Evolutionary conservation across 495 filamentous ascomycete species (phyloP).

Genomic region (Hyaloscypha hepaticicola): DNA sequence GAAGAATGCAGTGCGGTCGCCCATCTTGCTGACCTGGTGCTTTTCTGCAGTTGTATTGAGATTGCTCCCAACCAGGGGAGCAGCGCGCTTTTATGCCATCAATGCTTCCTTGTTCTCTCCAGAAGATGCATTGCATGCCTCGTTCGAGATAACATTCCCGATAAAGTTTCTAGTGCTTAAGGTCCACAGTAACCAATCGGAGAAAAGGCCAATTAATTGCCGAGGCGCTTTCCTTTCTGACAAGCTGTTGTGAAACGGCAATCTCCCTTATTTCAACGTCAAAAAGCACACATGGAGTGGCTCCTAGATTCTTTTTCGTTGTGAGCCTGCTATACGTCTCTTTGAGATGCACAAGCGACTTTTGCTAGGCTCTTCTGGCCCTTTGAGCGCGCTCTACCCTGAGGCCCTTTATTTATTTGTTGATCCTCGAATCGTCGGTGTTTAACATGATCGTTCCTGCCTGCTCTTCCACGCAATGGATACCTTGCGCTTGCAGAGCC

Average conservation of each 20-base stretch:
- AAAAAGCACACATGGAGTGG: background rate
- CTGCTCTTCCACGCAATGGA: too few relatives aligned
- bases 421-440: background rate
- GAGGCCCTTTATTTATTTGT: too few relatives aligned
- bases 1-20: conserved; percentile 54
- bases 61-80: conserved; percentile 10
- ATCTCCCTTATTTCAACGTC: background rate
- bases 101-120: background rate
- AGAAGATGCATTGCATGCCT: conserved; percentile 1
- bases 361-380: too few relatives aligned
- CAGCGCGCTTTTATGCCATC: conserved; percentile 10
- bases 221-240: background rate
- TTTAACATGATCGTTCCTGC: background rate
- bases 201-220: background rate
- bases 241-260: background rate
- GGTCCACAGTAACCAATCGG: background rate
- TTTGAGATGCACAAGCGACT: background rate
- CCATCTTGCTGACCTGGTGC: conserved; percentile 10
- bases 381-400: too few relatives aligned
- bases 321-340: background rate
- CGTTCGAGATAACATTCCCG: background rate
- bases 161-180: background rate
- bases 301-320: background rate
- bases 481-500: too few relatives aligned
- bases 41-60: background rate